Conservation (phyloP, 1,284 basidiomycete genomes). For the Lignosus rhinocerotis region DNA sequence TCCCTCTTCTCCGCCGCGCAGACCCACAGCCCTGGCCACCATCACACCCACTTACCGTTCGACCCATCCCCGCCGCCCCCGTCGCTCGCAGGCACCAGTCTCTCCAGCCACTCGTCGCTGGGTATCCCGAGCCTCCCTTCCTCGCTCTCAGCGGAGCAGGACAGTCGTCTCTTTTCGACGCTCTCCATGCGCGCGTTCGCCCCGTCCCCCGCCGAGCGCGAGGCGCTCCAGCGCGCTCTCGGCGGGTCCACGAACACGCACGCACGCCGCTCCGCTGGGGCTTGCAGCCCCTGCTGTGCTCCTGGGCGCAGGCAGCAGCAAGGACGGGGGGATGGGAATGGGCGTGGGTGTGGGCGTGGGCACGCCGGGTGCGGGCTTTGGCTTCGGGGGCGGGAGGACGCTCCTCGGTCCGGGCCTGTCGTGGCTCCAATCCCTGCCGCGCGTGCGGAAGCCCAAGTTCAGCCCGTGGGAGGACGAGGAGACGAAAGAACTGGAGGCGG, state of each 20-base stretch:
- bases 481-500: constrained; percentile 18
- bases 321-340: neutral
- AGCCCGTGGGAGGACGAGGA: constrained; percentile 41
- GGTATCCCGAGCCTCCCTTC: constrained; percentile 33
- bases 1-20: constrained; percentile 19
- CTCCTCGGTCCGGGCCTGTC: constrained; percentile 29
- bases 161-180: constrained; percentile 46
- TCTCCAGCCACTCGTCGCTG: constrained; percentile 8
- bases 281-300: neutral
- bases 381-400: constrained; percentile 20
- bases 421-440: constrained; percentile 35
- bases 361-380: constrained; percentile 5
- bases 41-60: constrained; percentile 4
- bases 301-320: neutral
- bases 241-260: constrained; percentile 64
- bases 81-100: constrained; percentile 6
- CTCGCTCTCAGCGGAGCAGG: constrained; percentile 40
- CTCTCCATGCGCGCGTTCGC: constrained; percentile 70
- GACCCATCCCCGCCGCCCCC: constrained; percentile 3
- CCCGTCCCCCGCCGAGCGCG: constrained; percentile 79
- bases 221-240: constrained; percentile 70
- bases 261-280: neutral
- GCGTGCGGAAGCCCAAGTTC: constrained; percentile 36
- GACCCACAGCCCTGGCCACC: neutral
- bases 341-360: neutral